Conservation (phyloP, 108 stramenopile species). For the Fragilariopsis cylindrus region DNA sequence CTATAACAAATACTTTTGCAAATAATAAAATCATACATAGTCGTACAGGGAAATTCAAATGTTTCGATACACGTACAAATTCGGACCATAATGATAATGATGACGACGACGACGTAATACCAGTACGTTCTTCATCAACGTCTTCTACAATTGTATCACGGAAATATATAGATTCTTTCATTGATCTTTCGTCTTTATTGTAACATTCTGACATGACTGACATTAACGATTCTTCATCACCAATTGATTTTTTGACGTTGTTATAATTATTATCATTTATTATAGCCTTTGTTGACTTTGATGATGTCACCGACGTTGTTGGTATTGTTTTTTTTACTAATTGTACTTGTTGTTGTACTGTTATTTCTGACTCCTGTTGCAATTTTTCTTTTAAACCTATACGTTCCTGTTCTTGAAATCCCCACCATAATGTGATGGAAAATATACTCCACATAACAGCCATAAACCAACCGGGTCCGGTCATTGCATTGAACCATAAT, state of each 20-base stretch:
- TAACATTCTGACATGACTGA: background rate
- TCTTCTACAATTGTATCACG: background rate
- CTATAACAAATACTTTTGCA: conserved; percentile 81
- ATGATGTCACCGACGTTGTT: background rate
- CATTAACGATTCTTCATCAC: background rate
- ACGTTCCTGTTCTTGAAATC: conserved; percentile 64
- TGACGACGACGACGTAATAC: no score
- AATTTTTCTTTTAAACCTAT: conserved; percentile 61
- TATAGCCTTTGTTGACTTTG: background rate
- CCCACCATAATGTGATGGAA: conserved; percentile 32
- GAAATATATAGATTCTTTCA: background rate
- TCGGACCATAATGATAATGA: background rate
- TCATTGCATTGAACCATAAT: conserved; percentile 73
- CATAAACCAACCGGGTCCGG: conserved; percentile 84
- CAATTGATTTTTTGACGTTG: background rate
- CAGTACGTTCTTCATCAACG: background rate
- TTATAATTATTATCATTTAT: no score
- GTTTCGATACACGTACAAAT: conserved; percentile 24
- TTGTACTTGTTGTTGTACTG: no score
- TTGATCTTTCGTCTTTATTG: background rate
- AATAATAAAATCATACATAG: conserved; percentile 73
- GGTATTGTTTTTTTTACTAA: background rate
- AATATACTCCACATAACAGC: conserved; percentile 69
- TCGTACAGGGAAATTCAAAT: conserved; percentile 55
- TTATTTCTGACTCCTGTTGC: conserved; percentile 34